Base-by-base conservation (phyloP, 768 basidiomycete species). In the Tylopilus plumbeoviolaceoides region DNA sequence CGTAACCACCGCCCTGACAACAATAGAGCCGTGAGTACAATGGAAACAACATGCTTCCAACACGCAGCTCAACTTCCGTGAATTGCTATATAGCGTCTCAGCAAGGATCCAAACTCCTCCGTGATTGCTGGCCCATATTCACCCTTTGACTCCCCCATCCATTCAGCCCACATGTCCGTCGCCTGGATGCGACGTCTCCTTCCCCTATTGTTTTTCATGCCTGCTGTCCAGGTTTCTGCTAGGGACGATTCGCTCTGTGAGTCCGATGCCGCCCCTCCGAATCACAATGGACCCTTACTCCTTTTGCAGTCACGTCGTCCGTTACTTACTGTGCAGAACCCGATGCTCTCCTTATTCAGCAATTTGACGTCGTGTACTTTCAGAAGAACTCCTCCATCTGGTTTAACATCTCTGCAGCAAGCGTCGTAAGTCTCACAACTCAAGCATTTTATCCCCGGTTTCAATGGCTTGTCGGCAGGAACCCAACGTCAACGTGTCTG, bases 241-340 rank as follows among this genome's bases (percentile, higher is more conserved):
- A 73, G 71, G 63, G 78, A 84, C 61, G 72, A 84, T 44, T 71
- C 76, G 8, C 64, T 89, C 53, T 89, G 87, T 86, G 64, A 59
- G 85, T 82, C 18, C 31, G 43, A 42, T 33, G 50, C 31, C 51
- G 15, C 3, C 52, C 27, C 9, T 7, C 20, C 39, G 23, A 23
- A 23, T 23, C 11, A 25, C 18, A 21, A 55, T 50, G 57, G 52
- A 45, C 49, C 51, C 48, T 39, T 39, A 15, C 43, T 43, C 35
- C 33, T 36, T 31, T 42, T 33, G 27, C 65, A 91, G 89, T 89
- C 69, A 90, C 91, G 27, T 91, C 88, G 18, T 91, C 90, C 52
- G 88, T 93, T 63, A 87, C 91, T 28, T 93, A 93, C 68, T 93
- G 91, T 71, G 73, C 84, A 47, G 84, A 87, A 36, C 90, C 91